Conservation (phyloP, 163 green algal genomes). For the Scenedesmus sp. region DNA sequence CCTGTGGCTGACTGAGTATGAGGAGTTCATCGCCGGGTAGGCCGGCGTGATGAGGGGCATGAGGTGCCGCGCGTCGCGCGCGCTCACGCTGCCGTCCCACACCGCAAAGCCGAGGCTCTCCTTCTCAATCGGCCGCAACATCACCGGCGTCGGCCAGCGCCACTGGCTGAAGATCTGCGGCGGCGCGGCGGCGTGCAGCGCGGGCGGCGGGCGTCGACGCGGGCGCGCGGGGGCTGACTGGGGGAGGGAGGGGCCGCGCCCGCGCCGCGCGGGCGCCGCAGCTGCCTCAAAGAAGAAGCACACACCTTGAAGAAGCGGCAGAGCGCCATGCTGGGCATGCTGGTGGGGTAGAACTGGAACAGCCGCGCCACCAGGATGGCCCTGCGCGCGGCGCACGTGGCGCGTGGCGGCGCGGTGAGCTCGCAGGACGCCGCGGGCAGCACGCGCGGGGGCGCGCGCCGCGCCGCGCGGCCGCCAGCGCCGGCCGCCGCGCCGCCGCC, state of each 20-base stretch:
- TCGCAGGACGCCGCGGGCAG: no score
- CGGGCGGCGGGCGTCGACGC: not conserved
- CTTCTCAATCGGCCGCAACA: slow-evolving; percentile 84
- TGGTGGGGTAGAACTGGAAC: slow-evolving; percentile 93
- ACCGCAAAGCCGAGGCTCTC: slow-evolving; percentile 77
- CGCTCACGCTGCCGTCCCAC: slow-evolving; percentile 89
- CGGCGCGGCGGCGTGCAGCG: not conserved
- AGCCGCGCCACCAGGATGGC: slow-evolving; percentile 94
- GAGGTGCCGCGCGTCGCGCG: slow-evolving; percentile 81
- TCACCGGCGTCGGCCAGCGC: slow-evolving; percentile 93
- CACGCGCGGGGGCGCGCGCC: no score
- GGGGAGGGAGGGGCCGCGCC: no score
- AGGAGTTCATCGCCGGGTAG: slow-evolving; percentile 97
- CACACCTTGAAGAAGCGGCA: slow-evolving; percentile 87
- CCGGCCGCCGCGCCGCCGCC: no score
- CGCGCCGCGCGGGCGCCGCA: no score
- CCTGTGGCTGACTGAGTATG: slow-evolving; percentile 94
- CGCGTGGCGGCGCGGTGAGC: no score
- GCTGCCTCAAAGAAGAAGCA: no score
- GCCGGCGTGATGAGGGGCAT: slow-evolving; percentile 99
- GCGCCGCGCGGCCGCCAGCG: no score
- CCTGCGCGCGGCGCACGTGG: no score
- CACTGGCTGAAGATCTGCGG: slow-evolving; percentile 77
- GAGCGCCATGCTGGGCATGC: slow-evolving; percentile 73
- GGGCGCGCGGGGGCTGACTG: not conserved